A percentile compares a stretch with the other conserved stretches of the same genome.
Evolutionary conservation across 1,284 basidiomycete species (phyloP).

Genomic region (Exsudoporus floridanus): DNA sequence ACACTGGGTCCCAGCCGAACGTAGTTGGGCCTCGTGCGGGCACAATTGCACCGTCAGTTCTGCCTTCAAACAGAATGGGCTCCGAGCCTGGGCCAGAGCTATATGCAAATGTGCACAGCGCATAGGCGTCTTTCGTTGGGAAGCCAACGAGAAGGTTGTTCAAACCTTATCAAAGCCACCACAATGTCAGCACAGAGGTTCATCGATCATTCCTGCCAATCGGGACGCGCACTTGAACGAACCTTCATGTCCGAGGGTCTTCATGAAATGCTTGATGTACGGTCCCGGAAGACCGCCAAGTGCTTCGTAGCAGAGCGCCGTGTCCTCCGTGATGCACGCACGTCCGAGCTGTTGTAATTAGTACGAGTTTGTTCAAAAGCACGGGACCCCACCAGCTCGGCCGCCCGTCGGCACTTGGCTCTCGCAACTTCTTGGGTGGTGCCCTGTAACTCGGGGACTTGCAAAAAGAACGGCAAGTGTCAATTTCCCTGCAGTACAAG

Average conservation of each 20-base stretch:
- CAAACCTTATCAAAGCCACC: constrained; percentile 50
- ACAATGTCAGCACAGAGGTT: background rate
- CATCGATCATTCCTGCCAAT: constrained; percentile 30
- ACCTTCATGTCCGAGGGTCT: constrained; percentile 72
- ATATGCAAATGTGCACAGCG: constrained; percentile 96
- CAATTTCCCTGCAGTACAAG: background rate
- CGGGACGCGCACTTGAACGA: background rate
- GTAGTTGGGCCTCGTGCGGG: constrained; percentile 73
- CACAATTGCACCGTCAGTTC: constrained; percentile 87
- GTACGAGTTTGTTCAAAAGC: background rate
- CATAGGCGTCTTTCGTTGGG: constrained; percentile 76
- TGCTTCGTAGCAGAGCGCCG: constrained; percentile 89
- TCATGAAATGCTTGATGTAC: constrained; percentile 94
- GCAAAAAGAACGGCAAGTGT: constrained; percentile 3
- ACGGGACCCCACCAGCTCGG: constrained; percentile 60
- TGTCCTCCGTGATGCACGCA: constrained; percentile 96
- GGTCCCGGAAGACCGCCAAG: constrained; percentile 91
- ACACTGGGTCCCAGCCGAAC: constrained; percentile 92
- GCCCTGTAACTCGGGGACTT: constrained; percentile 94
- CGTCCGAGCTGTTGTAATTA: constrained; percentile 57
- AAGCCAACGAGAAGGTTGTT: constrained; percentile 89
- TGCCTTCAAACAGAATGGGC: constrained; percentile 89
- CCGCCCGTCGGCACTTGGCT: constrained; percentile 86
- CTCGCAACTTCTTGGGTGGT: constrained; percentile 87
- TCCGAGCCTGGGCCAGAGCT: constrained; percentile 78